Conservation (phyloP, 108 stramenopile genomes). For the Discostella stelligeroides region DNA sequence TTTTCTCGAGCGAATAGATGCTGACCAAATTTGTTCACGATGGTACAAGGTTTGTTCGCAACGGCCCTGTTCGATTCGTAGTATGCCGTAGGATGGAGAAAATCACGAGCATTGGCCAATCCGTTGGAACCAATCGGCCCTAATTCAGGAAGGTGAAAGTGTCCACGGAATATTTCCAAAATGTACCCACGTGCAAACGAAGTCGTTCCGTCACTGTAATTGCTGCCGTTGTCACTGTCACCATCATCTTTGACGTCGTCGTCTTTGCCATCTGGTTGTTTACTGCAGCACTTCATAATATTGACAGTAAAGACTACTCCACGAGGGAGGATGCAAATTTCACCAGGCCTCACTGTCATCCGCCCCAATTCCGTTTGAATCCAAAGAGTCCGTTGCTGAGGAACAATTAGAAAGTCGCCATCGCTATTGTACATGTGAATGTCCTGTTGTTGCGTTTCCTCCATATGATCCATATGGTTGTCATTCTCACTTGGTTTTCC, state of each 20-base stretch:
- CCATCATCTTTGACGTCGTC: conserved; percentile 4
- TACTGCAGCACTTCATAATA: conserved; percentile 20
- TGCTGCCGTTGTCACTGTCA: conserved; percentile 11
- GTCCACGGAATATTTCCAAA: conserved; percentile 85
- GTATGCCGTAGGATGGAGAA: conserved; percentile 80
- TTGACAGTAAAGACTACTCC: conserved; percentile 86
- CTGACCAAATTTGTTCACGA: conserved; percentile 77
- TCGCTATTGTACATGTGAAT: conserved; percentile 82
- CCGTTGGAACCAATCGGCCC: conserved; percentile 96
- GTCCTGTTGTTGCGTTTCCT: neutral
- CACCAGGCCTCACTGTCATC: conserved; percentile 66
- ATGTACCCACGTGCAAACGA: conserved; percentile 84
- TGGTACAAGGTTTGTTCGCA: conserved; percentile 31
- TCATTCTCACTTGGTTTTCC: neutral
- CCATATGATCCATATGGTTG: no score
- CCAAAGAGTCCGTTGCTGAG: conserved; percentile 72
- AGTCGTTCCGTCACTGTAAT: no score
- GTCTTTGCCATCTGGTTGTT: neutral
- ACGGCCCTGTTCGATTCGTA: conserved; percentile 45
- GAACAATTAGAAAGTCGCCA: conserved; percentile 93
- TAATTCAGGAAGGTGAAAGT: conserved; percentile 90
- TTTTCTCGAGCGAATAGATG: conserved; percentile 58
- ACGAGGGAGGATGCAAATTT: conserved; percentile 89
- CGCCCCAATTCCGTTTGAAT: conserved; percentile 85
- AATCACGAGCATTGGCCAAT: conserved; percentile 93